Conservation (phyloP, 495 filamentous ascomycete genomes). For the Tuber indicum region DNA sequence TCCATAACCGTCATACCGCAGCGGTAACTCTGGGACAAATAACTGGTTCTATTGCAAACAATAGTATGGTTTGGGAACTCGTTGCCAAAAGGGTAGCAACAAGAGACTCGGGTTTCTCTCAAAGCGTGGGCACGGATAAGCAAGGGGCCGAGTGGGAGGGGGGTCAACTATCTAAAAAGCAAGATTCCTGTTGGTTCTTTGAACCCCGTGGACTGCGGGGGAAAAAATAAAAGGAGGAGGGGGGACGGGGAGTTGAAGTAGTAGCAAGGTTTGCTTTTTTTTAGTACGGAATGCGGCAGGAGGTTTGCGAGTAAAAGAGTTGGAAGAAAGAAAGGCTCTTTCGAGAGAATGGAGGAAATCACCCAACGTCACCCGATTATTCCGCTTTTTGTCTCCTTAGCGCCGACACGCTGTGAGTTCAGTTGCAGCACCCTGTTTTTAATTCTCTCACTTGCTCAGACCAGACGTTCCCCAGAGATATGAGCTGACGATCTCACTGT, state of each 20-base stretch:
- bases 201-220: not conserved
- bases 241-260: conserved; percentile 26
- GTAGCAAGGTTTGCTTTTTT: not conserved
- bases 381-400: conserved; percentile 16
- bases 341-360: conserved; percentile 29
- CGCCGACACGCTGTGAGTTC: not conserved
- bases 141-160: not conserved
- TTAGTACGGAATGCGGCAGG: not conserved
- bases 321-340: conserved; percentile 12
- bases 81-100: not conserved
- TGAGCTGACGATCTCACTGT: conserved; percentile 22
- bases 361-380: conserved; percentile 35
- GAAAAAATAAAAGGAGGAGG: conserved; percentile 14
- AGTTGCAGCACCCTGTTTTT: not conserved
- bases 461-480: not conserved
- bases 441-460: not conserved
- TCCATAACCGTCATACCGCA: conserved; percentile 33
- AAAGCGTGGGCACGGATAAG: not conserved
- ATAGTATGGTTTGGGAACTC: not conserved
- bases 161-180: not conserved
- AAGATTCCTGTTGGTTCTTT: not conserved
- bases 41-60: not conserved
- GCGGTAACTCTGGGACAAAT: not conserved
- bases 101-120: not conserved
- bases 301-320: not conserved